Evolutionary conservation across 345 rosid species (phyloP), one percentile per base, ranked within the genome.

Genomic region (Sonneratia alba): DNA sequence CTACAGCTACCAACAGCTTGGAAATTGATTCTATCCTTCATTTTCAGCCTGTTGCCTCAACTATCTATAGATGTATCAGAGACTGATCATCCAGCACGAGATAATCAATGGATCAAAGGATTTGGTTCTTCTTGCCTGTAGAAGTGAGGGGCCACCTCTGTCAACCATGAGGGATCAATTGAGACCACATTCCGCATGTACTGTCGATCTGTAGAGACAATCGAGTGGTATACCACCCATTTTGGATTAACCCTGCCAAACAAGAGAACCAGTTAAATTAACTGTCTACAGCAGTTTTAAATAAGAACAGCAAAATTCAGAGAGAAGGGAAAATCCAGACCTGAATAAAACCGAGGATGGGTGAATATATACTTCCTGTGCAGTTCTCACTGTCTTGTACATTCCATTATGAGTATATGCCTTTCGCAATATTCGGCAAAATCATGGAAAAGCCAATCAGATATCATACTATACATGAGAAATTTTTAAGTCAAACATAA

Each of bases 261-360:
- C 36, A 67, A 40, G 69, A 40, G 14, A 24, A 71, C 12, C 69
- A 64, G 18, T 57, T 51, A 32, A 47, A 5, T 68, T 43, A 68
- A 67, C 7, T 14, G 4, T 66, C 32, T 66, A 24, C 69, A 2
- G 16, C 8, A 43, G 40, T 18, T 11, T 9, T 10, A 18, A 42
- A n/a, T n/a, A 16, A 11, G 3, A 9, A 67, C 11, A 27, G 32
- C 32, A 36, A 67, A n/a, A 36, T 67, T 67, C 45, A 19, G 49
- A 34, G 67, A 16, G 61, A 45, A 27, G 45, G 49, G 7, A 64
- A 4, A 64, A 42, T 24, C 32, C 27, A 67, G 53, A 93, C 98
- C 98, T 86, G 86, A 94, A 89, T 71, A 91, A 81, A 66, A 94
- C 91, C 7, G 97, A 91, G 22, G 98, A 94, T 0, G 96, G 97